phyloP scores from a whole-genome alignment of 2,329 filamentous ascomycete genomes.

The Hypoxylon sp. region DNA sequence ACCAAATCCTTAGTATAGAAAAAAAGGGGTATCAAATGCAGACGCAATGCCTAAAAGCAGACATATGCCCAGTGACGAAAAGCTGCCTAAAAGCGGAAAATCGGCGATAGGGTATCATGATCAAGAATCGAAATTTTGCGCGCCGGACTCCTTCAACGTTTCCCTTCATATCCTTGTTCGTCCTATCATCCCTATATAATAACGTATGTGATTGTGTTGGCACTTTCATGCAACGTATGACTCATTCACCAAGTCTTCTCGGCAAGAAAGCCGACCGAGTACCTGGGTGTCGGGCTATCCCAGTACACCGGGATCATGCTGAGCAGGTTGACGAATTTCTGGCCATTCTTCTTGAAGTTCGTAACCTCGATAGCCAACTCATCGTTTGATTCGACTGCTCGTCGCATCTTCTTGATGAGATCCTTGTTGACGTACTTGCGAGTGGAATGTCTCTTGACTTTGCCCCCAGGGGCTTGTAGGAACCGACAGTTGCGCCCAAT shows the following conservation, averaged over 20 bases:
- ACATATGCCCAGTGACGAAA: constrained; percentile 30
- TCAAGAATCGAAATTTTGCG: constrained; percentile 12
- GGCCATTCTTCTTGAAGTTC: constrained; percentile 86
- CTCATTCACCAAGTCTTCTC: constrained; percentile 55
- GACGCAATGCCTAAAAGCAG: constrained; percentile 49
- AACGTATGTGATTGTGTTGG: not conserved
- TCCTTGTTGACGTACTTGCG: constrained; percentile 76
- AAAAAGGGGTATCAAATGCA: constrained; percentile 47
- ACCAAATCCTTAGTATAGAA: constrained; percentile 13
- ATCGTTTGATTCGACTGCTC: constrained; percentile 58
- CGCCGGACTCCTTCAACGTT: constrained; percentile 19
- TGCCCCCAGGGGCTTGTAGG: constrained; percentile 80
- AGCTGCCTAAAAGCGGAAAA: constrained; percentile 40
- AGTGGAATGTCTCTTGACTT: constrained; percentile 69
- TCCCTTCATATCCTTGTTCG: not conserved
- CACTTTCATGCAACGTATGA: no score
- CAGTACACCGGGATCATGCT: constrained; percentile 86
- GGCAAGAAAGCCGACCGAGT: constrained; percentile 85
- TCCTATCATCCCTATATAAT: not conserved
- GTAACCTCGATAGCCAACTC: constrained; percentile 70
- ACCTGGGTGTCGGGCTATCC: constrained; percentile 74
- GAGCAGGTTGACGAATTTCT: constrained; percentile 83
- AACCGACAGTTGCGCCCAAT: constrained; percentile 87
- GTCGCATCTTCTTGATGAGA: constrained; percentile 68
- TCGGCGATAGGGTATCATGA: constrained; percentile 34